Conservation (phyloP, 2,329 filamentous ascomycete species). For the Pseudocercospora crystallina region DNA sequence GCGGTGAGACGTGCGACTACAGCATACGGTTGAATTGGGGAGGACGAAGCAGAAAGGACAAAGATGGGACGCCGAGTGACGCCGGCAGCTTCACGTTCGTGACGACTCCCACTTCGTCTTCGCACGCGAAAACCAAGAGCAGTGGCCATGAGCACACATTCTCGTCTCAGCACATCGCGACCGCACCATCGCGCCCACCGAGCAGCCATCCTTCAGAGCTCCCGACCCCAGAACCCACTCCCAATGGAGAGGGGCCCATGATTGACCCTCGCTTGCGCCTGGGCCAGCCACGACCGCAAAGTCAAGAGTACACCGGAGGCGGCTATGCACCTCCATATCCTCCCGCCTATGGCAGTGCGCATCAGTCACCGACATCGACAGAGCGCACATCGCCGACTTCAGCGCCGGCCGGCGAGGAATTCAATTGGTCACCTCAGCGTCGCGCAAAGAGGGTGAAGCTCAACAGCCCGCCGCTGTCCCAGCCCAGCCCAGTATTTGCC, state of each 20-base stretch:
- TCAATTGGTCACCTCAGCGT: constrained; percentile 38
- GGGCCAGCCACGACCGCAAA: background rate
- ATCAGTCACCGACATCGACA: constrained; percentile 9
- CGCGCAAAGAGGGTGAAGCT: constrained; percentile 37
- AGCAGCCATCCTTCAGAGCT: constrained; percentile 20
- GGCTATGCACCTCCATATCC: constrained; percentile 2
- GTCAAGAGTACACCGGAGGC: background rate
- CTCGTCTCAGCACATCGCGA: constrained; percentile 33
- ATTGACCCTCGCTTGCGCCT: constrained; percentile 23
- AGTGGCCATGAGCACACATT: constrained; percentile 33
- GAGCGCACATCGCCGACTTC: constrained; percentile 22
- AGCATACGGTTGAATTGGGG: constrained; percentile 80
- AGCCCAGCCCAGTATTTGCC: constrained; percentile 28
- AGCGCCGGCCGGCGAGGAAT: constrained; percentile 22
- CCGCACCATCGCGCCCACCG: constrained; percentile 22
- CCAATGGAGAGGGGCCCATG: constrained; percentile 13
- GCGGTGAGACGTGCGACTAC: constrained; percentile 73
- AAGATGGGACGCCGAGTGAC: constrained; percentile 31
- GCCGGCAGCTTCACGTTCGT: constrained; percentile 32
- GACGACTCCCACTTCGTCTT: constrained; percentile 17
- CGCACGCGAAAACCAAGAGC: constrained; percentile 6
- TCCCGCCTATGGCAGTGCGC: constrained; percentile 1
- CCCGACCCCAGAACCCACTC: constrained; percentile 22
- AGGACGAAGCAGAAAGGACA: constrained; percentile 61
- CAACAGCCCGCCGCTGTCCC: constrained; percentile 20